phyloP scores from a whole-genome alignment of 176 grass and related monocot species.

The Tillandsia leiboldiana region DNA sequence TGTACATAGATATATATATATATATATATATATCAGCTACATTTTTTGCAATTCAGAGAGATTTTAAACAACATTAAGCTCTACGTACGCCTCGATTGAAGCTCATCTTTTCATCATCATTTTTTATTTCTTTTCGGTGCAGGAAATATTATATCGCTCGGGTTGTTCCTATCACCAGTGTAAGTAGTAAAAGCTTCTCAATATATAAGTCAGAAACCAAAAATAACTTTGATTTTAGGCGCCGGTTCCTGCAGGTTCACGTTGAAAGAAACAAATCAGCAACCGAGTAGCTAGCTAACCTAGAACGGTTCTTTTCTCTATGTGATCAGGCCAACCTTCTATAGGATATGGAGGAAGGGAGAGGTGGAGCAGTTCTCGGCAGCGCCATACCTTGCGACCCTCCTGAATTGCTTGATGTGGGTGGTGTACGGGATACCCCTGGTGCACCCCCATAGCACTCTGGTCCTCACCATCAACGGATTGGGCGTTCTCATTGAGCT shows the following conservation, averaged over 20 bases:
- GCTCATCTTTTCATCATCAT: not conserved
- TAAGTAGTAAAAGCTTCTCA: conserved; percentile 30
- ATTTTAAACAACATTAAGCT: not conserved
- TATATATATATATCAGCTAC: too few relatives aligned
- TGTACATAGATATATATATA: too few relatives aligned
- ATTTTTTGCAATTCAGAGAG: too few relatives aligned
- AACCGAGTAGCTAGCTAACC: not conserved
- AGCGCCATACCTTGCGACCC: conserved; percentile 76
- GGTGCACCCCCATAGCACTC: conserved; percentile 88
- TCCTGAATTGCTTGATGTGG: conserved; percentile 99
- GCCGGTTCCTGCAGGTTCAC: too few relatives aligned
- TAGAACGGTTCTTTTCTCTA: not conserved
- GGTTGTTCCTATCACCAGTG: conserved; percentile 84
- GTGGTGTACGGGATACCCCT: conserved; percentile 74
- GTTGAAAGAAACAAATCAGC: too few relatives aligned
- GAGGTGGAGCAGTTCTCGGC: conserved; percentile 88
- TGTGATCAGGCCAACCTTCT: conserved; percentile 64
- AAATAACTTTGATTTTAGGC: too few relatives aligned
- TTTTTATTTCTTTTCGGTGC: conserved; percentile 20
- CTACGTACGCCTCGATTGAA: not conserved
- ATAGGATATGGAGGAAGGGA: conserved; percentile 70
- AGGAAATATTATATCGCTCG: conserved; percentile 87
- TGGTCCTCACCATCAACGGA: conserved; percentile 94
- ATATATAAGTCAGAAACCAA: not conserved
- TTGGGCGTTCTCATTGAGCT: conserved; percentile 75